phyloP scores from a whole-genome alignment of 106 monocot species.

The Xerophyta viscosa region DNA sequence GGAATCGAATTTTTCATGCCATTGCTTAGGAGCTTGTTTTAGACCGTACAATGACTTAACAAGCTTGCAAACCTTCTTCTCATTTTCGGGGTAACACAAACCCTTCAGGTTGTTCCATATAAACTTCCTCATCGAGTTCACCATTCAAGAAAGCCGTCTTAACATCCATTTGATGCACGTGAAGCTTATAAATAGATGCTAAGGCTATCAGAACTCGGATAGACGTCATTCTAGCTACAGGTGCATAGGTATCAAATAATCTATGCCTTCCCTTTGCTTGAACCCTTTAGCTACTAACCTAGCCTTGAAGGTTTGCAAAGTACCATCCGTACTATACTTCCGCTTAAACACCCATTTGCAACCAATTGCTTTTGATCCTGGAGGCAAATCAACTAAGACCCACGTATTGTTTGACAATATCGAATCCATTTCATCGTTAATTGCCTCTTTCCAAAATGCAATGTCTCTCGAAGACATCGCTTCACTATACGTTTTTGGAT shows the following conservation, averaged over 20 bases:
- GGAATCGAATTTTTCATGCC: neutral
- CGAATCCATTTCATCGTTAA: neutral
- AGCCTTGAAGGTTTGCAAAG: neutral
- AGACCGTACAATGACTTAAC: neutral
- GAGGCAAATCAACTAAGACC: too few relatives aligned
- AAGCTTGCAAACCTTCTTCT: neutral
- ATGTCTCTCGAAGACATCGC: neutral
- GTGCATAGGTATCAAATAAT: neutral
- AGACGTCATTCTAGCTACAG: neutral
- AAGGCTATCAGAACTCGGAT: neutral
- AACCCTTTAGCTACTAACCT: neutral
- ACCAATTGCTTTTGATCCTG: neutral
- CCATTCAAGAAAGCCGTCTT: neutral
- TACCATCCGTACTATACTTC: neutral
- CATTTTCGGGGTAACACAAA: neutral
- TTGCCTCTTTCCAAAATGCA: neutral
- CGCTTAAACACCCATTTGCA: neutral
- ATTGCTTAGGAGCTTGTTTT: constrained; percentile 1
- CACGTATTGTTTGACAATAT: too few relatives aligned
- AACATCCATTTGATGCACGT: constrained; percentile 5
- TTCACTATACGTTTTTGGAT: too few relatives aligned
- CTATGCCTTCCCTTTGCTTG: neutral
- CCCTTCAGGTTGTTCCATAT: neutral
- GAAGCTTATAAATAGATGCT: constrained; percentile 1
- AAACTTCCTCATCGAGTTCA: constrained; percentile 1